phyloP scores from a whole-genome alignment of 805 yeast genomes.

The Candida loeiensis region DNA sequence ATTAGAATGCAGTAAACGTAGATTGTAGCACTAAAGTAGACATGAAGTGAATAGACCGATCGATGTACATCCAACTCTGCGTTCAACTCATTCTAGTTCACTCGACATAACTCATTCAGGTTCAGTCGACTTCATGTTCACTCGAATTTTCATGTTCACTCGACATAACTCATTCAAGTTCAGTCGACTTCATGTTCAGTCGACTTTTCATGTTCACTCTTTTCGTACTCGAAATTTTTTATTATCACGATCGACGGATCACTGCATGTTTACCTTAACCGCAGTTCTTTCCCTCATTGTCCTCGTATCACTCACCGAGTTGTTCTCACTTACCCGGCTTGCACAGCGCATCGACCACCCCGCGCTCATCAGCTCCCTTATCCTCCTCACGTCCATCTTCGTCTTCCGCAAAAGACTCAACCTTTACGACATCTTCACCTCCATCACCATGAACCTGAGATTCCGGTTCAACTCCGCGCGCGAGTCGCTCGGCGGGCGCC shows the following conservation, averaged over 20 bases:
- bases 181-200: not conserved
- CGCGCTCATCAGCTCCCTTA: conserved; percentile 6
- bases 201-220: not conserved
- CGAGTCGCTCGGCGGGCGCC: conserved; percentile 6
- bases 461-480: conserved; percentile 10
- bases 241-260: conserved; percentile 3
- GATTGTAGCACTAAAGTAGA: no score
- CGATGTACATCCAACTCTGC: no score
- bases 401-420: conserved; percentile 3
- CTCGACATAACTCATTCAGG: no score
- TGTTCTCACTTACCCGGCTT: conserved; percentile 3
- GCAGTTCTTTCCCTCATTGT: conserved; percentile 2
- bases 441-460: conserved; percentile 10
- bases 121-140: no score
- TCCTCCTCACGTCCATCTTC: conserved; percentile 3
- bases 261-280: conserved; percentile 1
- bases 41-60: no score
- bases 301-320: conserved; percentile 4
- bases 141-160: not conserved
- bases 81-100: no score
- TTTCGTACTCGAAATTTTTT: no score
- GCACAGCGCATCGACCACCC: conserved; percentile 6
- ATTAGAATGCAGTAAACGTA: no score
- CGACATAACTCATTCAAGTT: no score
- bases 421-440: conserved; percentile 7